Base-by-base conservation (phyloP, 306 rosid species). In the Inga laurina region DNA sequence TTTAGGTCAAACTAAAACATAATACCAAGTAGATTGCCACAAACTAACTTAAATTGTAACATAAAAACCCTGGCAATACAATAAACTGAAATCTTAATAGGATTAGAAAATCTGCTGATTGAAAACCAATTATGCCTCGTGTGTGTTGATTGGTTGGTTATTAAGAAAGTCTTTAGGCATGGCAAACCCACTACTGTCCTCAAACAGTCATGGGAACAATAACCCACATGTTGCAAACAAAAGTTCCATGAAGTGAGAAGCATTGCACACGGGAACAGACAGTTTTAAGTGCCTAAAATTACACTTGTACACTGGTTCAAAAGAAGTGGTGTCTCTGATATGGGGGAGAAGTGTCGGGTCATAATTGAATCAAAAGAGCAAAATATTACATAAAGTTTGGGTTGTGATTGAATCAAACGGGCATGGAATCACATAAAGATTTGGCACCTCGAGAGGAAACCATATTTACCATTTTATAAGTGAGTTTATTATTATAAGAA, bases 261-360 rank as follows among this genome's bases (percentile, higher is more conserved):
- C 57, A 70, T 24, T 70, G 56, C 68, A 69, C 12, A 79, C 22
- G 24, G 41, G 73, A 68, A 37, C 76, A 79, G 21, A 51, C 54
- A 8, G 7, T 52, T 66, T 59, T 32, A 18, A 70, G 52, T 41
- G 57, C 68, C 54, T 6, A 35, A 79, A 62, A 52, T 72, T 43
- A 44, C 13, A 44, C 37, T 8, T 2, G 49, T 30, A 8, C 15
- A 27, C 62, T 73, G 41, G 16, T 48, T 72, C 19, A 22, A 35
- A 73, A 44, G 73, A 56, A 44, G 39, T 19, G 14, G 32, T 80
- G 54, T 16, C 18, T 52, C 59, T 18, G 22, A 52, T 7, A 52
- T 3, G 6, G 54, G 18, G 19, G 54, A 9, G 1, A 49, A 51
- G 57, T 51, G 57, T 16, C 5, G 59, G n/a, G n/a, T 52, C 15